phyloP scores from a whole-genome alignment of 2,329 filamentous ascomycete genomes.

The Teratosphaeriaceae sp. region DNA sequence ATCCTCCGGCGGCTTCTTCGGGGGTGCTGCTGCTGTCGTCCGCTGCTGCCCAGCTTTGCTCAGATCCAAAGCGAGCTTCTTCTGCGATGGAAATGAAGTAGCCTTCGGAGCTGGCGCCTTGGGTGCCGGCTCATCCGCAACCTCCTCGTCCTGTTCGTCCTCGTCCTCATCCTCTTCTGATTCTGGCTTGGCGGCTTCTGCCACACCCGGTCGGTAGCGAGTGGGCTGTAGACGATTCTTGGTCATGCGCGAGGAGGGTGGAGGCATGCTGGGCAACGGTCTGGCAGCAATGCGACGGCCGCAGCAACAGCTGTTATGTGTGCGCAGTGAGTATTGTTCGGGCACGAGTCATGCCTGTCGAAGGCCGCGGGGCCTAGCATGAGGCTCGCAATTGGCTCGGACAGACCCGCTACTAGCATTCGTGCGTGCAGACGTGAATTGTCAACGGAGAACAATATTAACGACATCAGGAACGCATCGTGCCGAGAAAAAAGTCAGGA shows the following conservation, averaged over 20 bases:
- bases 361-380: no score
- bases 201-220: constrained; percentile 81
- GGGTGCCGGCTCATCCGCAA: constrained; percentile 35
- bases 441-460: no score
- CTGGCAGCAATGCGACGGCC: no score
- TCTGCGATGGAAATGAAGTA: constrained; percentile 42
- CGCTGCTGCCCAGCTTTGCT: constrained; percentile 33
- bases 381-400: no score
- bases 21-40: constrained; percentile 13
- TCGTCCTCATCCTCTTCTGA: constrained; percentile 50
- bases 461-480: no score
- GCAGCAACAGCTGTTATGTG: no score
- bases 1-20: constrained; percentile 27
- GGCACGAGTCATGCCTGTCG: no score
- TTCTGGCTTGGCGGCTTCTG: constrained; percentile 44
- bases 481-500: no score
- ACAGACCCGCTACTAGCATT: no score
- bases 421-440: no score
- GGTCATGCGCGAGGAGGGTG: constrained; percentile 74
- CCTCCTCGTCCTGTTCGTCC: constrained; percentile 42
- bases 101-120: constrained; percentile 36
- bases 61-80: constrained; percentile 34
- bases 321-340: no score
- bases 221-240: constrained; percentile 76
- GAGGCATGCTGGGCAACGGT: constrained; percentile 47